These are phyloP conservation scores for Trichoderma polysporum DNA, from an alignment of 2,329 filamentous ascomycete species.

Conservation along the genomic window DNA sequence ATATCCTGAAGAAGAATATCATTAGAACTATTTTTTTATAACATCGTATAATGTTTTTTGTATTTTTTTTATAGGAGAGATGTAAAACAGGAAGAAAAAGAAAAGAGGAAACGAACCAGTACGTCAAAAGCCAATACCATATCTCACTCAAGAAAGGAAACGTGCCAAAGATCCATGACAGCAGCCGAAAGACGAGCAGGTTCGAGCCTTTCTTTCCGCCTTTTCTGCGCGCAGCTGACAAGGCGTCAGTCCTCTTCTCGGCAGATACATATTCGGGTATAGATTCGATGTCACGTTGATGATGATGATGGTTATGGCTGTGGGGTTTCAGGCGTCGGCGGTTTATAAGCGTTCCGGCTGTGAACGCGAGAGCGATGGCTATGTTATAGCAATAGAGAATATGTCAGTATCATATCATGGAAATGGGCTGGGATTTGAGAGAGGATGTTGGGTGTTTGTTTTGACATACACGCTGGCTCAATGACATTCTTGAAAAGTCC, in stretches of 20 bases:
- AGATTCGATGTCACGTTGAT: constrained; percentile 3
- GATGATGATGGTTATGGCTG: background rate
- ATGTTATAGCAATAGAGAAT: background rate
- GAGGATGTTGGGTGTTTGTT: background rate
- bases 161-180: constrained; percentile 7
- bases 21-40: background rate
- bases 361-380: constrained; percentile 5
- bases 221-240: background rate
- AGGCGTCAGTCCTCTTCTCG: constrained; percentile 2
- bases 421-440: background rate
- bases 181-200: background rate
- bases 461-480: constrained; percentile 3
- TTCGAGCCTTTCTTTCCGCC: background rate
- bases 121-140: constrained; percentile 12
- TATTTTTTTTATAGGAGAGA: no score
- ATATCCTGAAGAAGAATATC: background rate
- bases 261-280: background rate
- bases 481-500: constrained; percentile 5
- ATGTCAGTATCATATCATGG: background rate
- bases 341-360: background rate
- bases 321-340: background rate
- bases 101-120: background rate
- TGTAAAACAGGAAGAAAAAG: no score
- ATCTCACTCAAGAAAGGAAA: constrained; percentile 14
- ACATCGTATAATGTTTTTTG: no score